Base-by-base conservation (phyloP, 2,329 filamentous ascomycete genomes). In the Domatiomyces globalis region DNA sequence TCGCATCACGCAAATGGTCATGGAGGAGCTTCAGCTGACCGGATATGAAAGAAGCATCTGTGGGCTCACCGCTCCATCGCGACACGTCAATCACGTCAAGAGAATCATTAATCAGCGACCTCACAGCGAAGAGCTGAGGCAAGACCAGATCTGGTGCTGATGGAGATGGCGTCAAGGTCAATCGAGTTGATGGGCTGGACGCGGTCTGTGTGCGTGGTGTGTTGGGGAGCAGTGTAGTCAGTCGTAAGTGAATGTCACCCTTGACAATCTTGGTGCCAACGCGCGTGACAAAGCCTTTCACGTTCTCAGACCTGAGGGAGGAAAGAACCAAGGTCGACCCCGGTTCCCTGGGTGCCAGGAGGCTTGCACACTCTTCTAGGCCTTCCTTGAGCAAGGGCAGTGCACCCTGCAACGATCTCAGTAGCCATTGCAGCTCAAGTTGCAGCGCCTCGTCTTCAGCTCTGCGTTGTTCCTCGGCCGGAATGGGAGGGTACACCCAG, bases 281-380 rank as follows among this genome's bases (percentile, higher is more conserved):
- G 50, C 92, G 80, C 1, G 90, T 96, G 54, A 96, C 80, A 61
- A 87, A 86, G 17, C 92, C 92, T 67, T 98, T 98, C 56, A 96
- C 81, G 59, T 79, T 81, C 71, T 98, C 92, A 51, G 87, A 90
- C 51, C 89, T 80, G 51, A 84, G 78, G 12, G 89, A 94, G 55
- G 85, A 92, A 58, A 98, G 77, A 27, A 92, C 89, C 25, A 98
- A 79, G 0, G 90, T 98, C 61, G 83, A 89, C 7, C 88, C 88
- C 1, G 84, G 82, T 63, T 94, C 87, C 56, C 83, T 77, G 1
- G 90, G 88, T 6, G 87, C 84, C 27, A 98, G 80, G 20, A 96
- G 77, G 17, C 84, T 81, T 60, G 88, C 87, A 69, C 89, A 95
- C 69, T 95, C 88, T 65, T 92, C 82, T 2, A 96, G 78, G 53